Evolutionary conservation across 169 alveolate species (phyloP), one percentile per base, ranked within the genome.

Genomic region (Theileria equi): DNA sequence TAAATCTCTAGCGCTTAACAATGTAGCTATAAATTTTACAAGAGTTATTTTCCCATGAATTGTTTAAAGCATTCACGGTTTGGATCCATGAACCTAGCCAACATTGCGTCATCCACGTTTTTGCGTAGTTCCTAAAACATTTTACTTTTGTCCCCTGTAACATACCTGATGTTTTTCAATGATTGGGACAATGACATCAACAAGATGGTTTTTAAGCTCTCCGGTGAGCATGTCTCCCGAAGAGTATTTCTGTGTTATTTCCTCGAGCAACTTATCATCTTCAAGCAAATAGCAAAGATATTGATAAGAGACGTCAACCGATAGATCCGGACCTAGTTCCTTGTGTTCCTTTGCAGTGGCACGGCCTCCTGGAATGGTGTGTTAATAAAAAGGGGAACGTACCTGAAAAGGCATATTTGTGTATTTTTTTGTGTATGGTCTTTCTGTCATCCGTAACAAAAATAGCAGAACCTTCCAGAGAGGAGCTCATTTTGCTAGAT

Each of bases 241-340:
- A 36, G 89, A 86, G 76, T 97, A 98, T 67, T 95, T 90, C 44
- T 80, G 89, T 26, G 97, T 96, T 36, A 96, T 94, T 63, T 92
- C 95, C 45, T 92, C 93, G 50, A 96, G 94, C 83, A 92, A 86
- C 26, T 85, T 92, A 32, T 96, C 99, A 79, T 96, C 99, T 19
- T 95, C 98, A 47, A 93, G 38, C 53, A 95, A 67, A 81, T 89
- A 95, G 48, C 90, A 80, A 54, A 95, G 93, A 70, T 93, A 96
- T 80, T 98, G 98, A 81, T 94, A 96, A 16, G 99, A 90, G n/a
- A 97, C 97, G 68, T 97, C 99, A 13, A 94, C 97, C 4, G 88
- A 95, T 11, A 97, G 88, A 65, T 97, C 89, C 21, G 98, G 99
- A 31, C 99, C 99, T 5, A 84, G 82, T 74, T 79, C 92, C 64